Conservation (phyloP, 495 filamentous ascomycete genomes). For the Lasiosphaeria miniovina region DNA sequence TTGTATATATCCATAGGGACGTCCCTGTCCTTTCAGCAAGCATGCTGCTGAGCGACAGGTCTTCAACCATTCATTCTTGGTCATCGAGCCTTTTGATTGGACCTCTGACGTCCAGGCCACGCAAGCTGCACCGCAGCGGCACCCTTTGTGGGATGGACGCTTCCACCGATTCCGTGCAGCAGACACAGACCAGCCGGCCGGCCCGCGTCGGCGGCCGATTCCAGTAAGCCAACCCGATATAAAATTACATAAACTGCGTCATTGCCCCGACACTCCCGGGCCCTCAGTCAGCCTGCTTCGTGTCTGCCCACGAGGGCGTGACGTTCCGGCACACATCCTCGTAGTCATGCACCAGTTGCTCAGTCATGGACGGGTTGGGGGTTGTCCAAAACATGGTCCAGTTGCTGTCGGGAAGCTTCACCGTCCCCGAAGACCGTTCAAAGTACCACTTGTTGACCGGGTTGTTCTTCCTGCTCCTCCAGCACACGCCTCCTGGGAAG, state of each 20-base stretch:
- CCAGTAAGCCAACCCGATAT: too few relatives aligned
- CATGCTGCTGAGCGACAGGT: background rate
- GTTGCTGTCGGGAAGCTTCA: slow-evolving; percentile 69
- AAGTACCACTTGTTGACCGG: slow-evolving; percentile 96
- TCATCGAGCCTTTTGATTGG: slow-evolving; percentile 1
- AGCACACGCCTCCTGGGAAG: slow-evolving; percentile 77
- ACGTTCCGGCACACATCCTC: slow-evolving; percentile 76
- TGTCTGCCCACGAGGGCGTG: slow-evolving; percentile 80
- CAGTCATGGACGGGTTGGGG: slow-evolving; percentile 48
- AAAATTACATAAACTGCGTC: too few relatives aligned
- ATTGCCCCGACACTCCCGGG: too few relatives aligned
- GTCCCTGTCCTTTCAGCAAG: background rate
- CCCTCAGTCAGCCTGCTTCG: slow-evolving; percentile 41
- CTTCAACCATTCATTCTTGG: background rate
- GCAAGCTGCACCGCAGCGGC: background rate
- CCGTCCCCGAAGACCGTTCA: slow-evolving; percentile 77
- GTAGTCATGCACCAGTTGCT: slow-evolving; percentile 69
- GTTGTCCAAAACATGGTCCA: slow-evolving; percentile 99
- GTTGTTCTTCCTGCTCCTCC: slow-evolving; percentile 77
- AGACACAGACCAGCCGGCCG: too few relatives aligned
- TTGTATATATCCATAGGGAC: too few relatives aligned
- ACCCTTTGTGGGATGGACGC: too few relatives aligned
- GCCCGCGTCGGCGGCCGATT: too few relatives aligned
- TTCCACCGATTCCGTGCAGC: background rate
- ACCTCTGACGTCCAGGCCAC: background rate